Conservation (phyloP, 352 stramenopile genomes). For the Phytopythium montanum region DNA sequence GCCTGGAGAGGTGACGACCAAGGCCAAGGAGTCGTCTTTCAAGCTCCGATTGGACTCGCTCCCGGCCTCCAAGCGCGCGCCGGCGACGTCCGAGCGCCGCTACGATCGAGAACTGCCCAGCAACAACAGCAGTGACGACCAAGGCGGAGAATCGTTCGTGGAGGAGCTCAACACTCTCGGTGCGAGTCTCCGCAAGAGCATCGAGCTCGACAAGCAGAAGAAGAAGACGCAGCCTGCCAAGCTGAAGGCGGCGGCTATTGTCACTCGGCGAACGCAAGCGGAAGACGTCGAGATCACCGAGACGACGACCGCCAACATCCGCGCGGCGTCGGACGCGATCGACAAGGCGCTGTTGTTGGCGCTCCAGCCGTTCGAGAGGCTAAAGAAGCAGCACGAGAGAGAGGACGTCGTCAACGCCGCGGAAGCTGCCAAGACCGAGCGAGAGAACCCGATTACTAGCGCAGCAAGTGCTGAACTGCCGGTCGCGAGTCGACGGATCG, state of each 20-base stretch:
- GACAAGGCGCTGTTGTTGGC: conserved; percentile 40
- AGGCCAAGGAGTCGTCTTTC: not conserved
- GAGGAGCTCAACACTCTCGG: conserved; percentile 35
- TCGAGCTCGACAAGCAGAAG: conserved; percentile 13
- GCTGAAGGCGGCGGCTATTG: not conserved
- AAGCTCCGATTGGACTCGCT: conserved; percentile 1
- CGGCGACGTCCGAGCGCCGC: not conserved
- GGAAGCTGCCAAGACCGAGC: conserved; percentile 6
- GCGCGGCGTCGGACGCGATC: conserved; percentile 36
- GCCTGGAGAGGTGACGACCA: not conserved
- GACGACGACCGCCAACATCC: conserved; percentile 21
- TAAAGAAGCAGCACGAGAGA: conserved; percentile 27
- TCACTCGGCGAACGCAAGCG: conserved; percentile 2
- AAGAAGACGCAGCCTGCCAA: conserved; percentile 8
- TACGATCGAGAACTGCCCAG: not conserved
- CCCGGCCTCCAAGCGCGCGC: not conserved
- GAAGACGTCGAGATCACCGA: conserved; percentile 12
- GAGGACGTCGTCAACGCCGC: conserved; percentile 12
- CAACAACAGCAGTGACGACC: conserved; percentile 8
- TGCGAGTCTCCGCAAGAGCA: conserved; percentile 11
- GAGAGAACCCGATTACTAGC: conserved; percentile 13
- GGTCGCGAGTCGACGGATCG: conserved; percentile 31
- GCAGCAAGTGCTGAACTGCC: conserved; percentile 17
- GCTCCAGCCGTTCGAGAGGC: conserved; percentile 45
- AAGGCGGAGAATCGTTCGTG: conserved; percentile 44